These are phyloP conservation scores for Aspergillus floridensis DNA, from an alignment of 2,329 filamentous ascomycete genomes.

Conservation along the genomic window DNA sequence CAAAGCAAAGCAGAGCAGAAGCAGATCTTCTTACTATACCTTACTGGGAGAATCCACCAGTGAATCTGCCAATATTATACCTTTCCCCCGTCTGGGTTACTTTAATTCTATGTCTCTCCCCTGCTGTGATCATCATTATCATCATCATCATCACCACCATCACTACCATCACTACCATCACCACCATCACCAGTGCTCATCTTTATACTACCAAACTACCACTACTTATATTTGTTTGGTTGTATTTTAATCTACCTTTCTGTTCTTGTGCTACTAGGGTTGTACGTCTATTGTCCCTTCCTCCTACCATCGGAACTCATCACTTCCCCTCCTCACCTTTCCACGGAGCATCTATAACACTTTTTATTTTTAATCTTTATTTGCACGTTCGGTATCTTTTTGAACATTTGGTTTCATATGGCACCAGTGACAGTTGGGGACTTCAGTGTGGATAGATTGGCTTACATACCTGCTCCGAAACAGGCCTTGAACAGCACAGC, in stretches of 20 bases:
- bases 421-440: constrained; percentile 15
- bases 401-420: constrained; percentile 12
- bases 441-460: constrained; percentile 20
- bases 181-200: too few species aligned
- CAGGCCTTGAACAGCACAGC: constrained; percentile 16
- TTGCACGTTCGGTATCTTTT: not conserved
- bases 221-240: not conserved
- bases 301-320: not conserved
- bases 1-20: not conserved
- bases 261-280: not conserved
- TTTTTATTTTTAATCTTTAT: not conserved
- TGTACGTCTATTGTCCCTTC: constrained; percentile 1
- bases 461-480: constrained; percentile 22
- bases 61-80: constrained; percentile 2
- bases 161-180: not conserved
- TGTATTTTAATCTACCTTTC: not conserved
- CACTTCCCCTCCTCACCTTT: not conserved
- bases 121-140: not conserved
- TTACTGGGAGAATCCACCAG: constrained; percentile 10
- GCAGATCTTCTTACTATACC: constrained; percentile 6
- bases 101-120: constrained; percentile 3
- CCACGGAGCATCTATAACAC: constrained; percentile 1
- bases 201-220: not conserved
- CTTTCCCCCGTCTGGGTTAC: constrained; percentile 1
- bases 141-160: not conserved